Evolutionary conservation across 495 filamentous ascomycete genomes (phyloP), one percentile per base, ranked within the genome.

Genomic region (Astrocystis sublimbata): DNA sequence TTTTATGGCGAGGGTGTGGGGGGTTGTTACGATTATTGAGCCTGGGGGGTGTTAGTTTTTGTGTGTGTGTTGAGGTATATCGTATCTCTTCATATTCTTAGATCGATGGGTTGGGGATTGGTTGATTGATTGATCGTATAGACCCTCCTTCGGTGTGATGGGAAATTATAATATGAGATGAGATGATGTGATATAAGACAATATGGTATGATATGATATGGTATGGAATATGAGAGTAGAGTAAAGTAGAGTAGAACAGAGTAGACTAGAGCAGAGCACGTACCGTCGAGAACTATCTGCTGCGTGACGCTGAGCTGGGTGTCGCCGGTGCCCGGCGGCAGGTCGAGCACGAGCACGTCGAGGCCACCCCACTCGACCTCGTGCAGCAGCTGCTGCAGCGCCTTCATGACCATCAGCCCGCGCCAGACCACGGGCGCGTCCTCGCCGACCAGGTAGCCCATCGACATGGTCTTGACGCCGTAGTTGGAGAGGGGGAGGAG

Each of bases 341-440:
- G 74, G 65, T 99, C 94, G 6, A 99, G 77, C 15, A 99, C 88
- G 12, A 99, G 79, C 0, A 98, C 76, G 71, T 98, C 94, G 0
- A 87, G 76, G 8, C 83, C 85, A 1, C 87, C 88, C 94, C 94
- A 99, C 54, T 92, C 89, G 4, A 98, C 94, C 52, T 93, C 91
- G 70, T 96, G 92, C 7, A 99, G 83, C 2, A 99, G 84, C 70
- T 99, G 94, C 64, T 97, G 92, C 67, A 99, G 78, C 0, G 96
- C 94, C 75, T 99, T 99, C 79, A 93, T 93, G 17, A 98, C 90
- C 92, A 99, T 98, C 19, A 96, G 82, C 1, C 94, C 94, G 35
- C 94, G 86, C 94, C 96, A 99, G 38, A 91, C 91, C n/a, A 99
- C 88, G 4, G 94, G 89, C 1, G 85, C 85, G 36, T 86, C 83